Evolutionary conservation across 139 green algal genomes (phyloP), one percentile per base, ranked within the genome.

Genomic region (Pseudopediastrum boryanum): DNA sequence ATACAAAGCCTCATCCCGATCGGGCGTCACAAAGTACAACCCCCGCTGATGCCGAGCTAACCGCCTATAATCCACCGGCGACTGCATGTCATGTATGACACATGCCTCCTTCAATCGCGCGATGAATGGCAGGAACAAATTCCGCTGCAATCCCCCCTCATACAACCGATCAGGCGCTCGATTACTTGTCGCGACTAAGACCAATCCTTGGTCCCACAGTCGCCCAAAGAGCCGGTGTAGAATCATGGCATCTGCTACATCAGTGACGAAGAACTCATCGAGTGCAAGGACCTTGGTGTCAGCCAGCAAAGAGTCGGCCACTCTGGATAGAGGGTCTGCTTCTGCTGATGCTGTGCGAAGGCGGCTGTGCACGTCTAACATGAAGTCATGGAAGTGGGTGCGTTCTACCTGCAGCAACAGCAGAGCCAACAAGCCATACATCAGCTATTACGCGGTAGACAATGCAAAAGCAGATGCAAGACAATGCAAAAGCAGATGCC

Each of bases 331-430:
- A 6, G 93, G 93, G 81, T 98, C 94, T 6, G 71, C 42, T 31
- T 84, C 68, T 3, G 77, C 67, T 13, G 67, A 52, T 35, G 74
- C 77, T 19, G 84, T 41, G 6, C 81, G 81, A 66, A 97, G 86
- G 23, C 70, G 73, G 4, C 61, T 39, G 82, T 99, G 96, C n/a
- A 99, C 90, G 23, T 96, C 91, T 61, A 98, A 84, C 96, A 99
- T 99, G 89, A 99, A 99, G 81, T 98, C 94, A 66, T 99, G 96
- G 85, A 97, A 99, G 84, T 99, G 96, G 1, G 85, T 92, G 36
- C 96, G 89, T 61, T 80, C 62, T 23, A 94, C 78, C 92, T 94
- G 86, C 65, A 48, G 27, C 9, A 54, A n/a, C 36, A 77, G 36
- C 54, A 64, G 54, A 27, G 36, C 27, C 54, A 64, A 29, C 54